Evolutionary conservation across 345 rosid species (phyloP), one percentile per base, ranked within the genome.

Genomic region (Raphanus sativus): DNA sequence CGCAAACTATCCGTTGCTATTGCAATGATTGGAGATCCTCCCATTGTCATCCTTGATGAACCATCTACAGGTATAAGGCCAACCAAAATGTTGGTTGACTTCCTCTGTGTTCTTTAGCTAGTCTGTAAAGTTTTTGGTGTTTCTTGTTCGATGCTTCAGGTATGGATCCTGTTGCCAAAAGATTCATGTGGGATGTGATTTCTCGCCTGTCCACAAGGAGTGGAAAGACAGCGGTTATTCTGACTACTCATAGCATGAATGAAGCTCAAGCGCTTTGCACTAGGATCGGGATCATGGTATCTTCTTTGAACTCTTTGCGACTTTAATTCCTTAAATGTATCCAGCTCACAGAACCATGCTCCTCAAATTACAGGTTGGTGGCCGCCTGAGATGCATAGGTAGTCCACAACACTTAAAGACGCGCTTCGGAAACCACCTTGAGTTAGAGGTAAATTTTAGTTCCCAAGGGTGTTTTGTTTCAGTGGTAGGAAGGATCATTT

Each of bases 111-210:
- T 24, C 69, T 62, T 73, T 56, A 29, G 67, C 67, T 69, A 24
- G 15, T 66, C 32, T 38, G 34, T 59, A 62, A 80, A 59, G 13
- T 40, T 56, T 59, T 60, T 65, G 33, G 11, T 74, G 12, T 45
- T 58, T 65, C 28, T 54, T 74, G 67, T 33, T 65, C 38, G 70
- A 48, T 75, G 73, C 9, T 58, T 75, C 75, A 92, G 98, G 99
- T 34, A 94, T 94, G 98, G 99, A 94, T 84, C 98, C 99, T 52
- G 87, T 89, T 82, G 99, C 98, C 69, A 92, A 94, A 84, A 83
- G 98, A 81, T 94, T 92, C 83, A 92, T 92, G 99, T 92, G 99
- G 99, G 91, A 94, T 74, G 98, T 94, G 78, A 94, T 94, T 85
- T 94, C 98, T 38, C 97, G 87, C 67, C 74, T 94, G 81, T 92